Conservation (phyloP, 768 basidiomycete species). For the Gautieria morchelliformis region DNA sequence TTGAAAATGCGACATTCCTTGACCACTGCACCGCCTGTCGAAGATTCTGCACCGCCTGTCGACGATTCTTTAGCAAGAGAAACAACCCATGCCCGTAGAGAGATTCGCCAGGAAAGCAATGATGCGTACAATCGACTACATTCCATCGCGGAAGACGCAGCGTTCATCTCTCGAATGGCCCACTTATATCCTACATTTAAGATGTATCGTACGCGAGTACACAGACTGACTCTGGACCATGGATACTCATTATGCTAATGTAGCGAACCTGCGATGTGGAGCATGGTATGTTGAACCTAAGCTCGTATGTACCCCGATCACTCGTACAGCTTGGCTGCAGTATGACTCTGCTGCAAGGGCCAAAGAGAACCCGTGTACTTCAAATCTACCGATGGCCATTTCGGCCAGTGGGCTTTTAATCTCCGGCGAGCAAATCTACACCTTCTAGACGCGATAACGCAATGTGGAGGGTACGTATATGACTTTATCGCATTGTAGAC, state of each 20-base stretch:
- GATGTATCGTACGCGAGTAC: constrained; percentile 40
- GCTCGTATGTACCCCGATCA: constrained; percentile 32
- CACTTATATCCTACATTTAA: constrained; percentile 40
- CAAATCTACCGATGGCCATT: constrained; percentile 89
- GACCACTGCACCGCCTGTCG: not conserved
- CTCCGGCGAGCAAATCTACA: constrained; percentile 78
- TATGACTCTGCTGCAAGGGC: constrained; percentile 9
- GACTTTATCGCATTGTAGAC: not conserved
- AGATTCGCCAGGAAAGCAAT: constrained; percentile 56
- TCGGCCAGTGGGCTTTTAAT: constrained; percentile 77
- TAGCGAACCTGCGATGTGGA: constrained; percentile 90
- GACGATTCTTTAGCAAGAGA: not conserved
- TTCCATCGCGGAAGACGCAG: constrained; percentile 71
- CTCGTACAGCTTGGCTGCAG: constrained; percentile 10
- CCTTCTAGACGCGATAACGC: constrained; percentile 47
- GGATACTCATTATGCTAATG: not conserved
- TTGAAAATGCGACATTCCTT: not conserved
- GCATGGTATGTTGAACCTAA: constrained; percentile 83
- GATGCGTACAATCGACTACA: constrained; percentile 84
- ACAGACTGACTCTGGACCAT: not conserved
- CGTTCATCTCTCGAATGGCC: constrained; percentile 53
- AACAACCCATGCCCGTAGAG: constrained; percentile 26
- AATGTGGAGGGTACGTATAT: constrained; percentile 48
- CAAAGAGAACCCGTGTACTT: constrained; percentile 52
- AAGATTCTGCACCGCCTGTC: not conserved